Evolutionary conservation across 2,329 filamentous ascomycete genomes (phyloP).

Genomic region (Bimuria novae-zelandiae): DNA sequence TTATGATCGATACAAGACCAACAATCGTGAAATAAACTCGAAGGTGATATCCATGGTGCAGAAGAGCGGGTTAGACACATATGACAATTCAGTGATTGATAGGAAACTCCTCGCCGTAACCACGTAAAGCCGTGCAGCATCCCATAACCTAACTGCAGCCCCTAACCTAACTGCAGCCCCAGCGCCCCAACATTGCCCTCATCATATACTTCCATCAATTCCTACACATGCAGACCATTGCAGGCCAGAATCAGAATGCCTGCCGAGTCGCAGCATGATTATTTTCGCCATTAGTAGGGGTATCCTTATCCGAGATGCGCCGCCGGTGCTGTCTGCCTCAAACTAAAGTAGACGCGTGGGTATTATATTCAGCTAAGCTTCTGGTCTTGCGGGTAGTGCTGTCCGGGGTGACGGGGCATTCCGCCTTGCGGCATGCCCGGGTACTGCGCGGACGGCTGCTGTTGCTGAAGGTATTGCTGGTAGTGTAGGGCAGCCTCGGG

Average conservation of each 20-base stretch:
- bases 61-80: slow-evolving; percentile 25
- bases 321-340: slow-evolving; percentile 35
- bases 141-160: slow-evolving; percentile 16
- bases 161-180: slow-evolving; percentile 31
- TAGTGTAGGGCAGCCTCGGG: slow-evolving; percentile 76
- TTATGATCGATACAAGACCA: too few species aligned
- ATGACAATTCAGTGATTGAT: slow-evolving; percentile 18
- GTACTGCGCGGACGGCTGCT: slow-evolving; percentile 68
- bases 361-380: slow-evolving; percentile 45
- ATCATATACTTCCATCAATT: slow-evolving; percentile 29
- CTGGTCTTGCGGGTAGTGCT: slow-evolving; percentile 72
- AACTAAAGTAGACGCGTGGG: slow-evolving; percentile 28
- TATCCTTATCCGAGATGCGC: slow-evolving; percentile 46
- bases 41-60: slow-evolving; percentile 36
- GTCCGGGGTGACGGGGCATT: slow-evolving; percentile 64
- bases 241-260: slow-evolving; percentile 27
- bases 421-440: slow-evolving; percentile 74
- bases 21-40: slow-evolving; percentile 35
- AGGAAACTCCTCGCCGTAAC: slow-evolving; percentile 42
- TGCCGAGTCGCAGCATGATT: slow-evolving; percentile 37
- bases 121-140: slow-evolving; percentile 43
- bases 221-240: slow-evolving; percentile 26
- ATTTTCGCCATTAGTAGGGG: slow-evolving; percentile 46
- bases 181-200: slow-evolving; percentile 39
- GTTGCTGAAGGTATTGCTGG: slow-evolving; percentile 77